Evolutionary conservation across 768 basidiomycete species (phyloP).

Genomic region (Solioccasus polychromus): DNA sequence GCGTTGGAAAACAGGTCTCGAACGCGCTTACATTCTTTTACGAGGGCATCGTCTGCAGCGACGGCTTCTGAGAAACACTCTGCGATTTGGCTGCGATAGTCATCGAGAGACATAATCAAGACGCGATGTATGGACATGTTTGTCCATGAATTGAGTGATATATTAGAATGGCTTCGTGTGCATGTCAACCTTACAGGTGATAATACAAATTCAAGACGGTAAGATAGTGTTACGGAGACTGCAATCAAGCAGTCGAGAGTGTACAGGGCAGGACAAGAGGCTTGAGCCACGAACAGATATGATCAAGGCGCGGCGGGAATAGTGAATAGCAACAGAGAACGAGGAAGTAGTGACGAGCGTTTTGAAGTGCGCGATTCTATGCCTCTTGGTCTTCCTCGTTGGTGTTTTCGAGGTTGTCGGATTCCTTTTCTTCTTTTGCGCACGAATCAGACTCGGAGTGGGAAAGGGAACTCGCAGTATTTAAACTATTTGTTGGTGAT

Average conservation of each 20-base stretch:
- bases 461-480: constrained; percentile 48
- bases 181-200: constrained; percentile 25
- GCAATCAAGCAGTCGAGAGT: constrained; percentile 16
- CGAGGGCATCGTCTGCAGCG: constrained; percentile 40
- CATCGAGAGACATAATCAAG: constrained; percentile 21
- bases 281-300: constrained; percentile 22
- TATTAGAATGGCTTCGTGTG: constrained; percentile 20
- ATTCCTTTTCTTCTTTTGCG: constrained; percentile 17
- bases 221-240: constrained; percentile 21
- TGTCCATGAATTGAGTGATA: constrained; percentile 6
- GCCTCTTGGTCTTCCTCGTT: constrained; percentile 14
- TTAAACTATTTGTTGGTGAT: constrained; percentile 71
- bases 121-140: constrained; percentile 4
- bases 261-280: constrained; percentile 14
- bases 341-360: constrained; percentile 2
- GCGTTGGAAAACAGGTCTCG: constrained; percentile 10
- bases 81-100: constrained; percentile 20
- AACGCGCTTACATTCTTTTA: constrained; percentile 49
- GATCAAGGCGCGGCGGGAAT: constrained; percentile 21
- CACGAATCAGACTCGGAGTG: constrained; percentile 23
- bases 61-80: constrained; percentile 27
- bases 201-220: constrained; percentile 28
- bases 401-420: constrained; percentile 1
- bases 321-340: constrained; percentile 10
- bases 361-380: constrained; percentile 10